Conservation (phyloP, 176 grass and related monocot genomes). For the Lolium multiflorum region DNA sequence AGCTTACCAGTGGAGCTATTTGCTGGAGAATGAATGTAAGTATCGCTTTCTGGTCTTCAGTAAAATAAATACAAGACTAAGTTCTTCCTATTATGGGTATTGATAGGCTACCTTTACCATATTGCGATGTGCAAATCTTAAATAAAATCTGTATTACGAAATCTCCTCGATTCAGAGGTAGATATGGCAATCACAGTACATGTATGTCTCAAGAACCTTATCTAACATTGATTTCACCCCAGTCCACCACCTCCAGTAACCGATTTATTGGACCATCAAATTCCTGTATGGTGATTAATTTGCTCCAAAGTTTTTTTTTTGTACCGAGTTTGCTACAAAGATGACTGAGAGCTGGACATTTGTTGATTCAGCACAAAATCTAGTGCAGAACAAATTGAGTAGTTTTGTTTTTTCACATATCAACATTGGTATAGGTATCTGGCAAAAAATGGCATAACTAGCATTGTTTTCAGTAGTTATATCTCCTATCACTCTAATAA, state of each 20-base stretch:
- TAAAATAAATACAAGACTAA: slow-evolving; percentile 1
- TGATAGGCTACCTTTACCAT: neutral
- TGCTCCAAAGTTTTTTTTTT: neutral
- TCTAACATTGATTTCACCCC: slow-evolving; percentile 1
- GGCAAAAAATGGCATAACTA: neutral
- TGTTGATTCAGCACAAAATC: neutral
- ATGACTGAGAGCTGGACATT: neutral
- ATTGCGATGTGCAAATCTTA: neutral
- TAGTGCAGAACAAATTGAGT: neutral
- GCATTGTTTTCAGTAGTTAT: neutral
- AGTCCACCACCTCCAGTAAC: no score
- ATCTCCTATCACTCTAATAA: neutral
- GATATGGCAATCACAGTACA: neutral
- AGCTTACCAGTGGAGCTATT: slow-evolving; percentile 89
- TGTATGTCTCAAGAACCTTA: neutral
- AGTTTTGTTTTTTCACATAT: neutral
- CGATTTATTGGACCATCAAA: neutral
- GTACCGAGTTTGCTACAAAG: neutral
- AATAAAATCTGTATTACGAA: neutral
- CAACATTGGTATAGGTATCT: neutral
- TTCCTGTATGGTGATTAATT: slow-evolving; percentile 14
- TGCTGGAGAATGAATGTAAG: slow-evolving; percentile 97
- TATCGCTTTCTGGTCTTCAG: slow-evolving; percentile 13
- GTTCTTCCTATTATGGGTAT: neutral
- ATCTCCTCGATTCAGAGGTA: neutral